Evolutionary conservation across 2,329 filamentous ascomycete genomes (phyloP), one percentile per base, ranked within the genome.

Genomic region (Epichloe gansuensis): DNA sequence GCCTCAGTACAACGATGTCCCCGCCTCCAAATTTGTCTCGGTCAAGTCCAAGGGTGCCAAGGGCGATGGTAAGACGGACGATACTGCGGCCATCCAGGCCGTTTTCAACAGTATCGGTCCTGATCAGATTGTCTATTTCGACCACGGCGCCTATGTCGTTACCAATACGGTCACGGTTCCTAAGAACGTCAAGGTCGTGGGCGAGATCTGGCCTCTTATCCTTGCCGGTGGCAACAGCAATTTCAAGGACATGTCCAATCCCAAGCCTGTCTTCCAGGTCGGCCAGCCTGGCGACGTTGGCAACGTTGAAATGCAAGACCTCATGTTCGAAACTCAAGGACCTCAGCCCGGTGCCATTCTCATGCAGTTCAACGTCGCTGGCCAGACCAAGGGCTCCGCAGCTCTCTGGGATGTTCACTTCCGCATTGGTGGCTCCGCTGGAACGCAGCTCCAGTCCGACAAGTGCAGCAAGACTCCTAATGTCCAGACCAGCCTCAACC

Each of bases 371-470:
- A 96, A 96, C 69, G 74, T 95, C 42, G 81, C 80, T 43, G 84
- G 81, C 38, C 66, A 76, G 59, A 74, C 68, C 51, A 76, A 83
- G 53, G 89, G 88, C 46, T 78, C 81, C 1, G 83, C 82, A 21
- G 91, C 82, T 56, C 82, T 96, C 69, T 98, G 90, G 87, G 93
- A 98, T 62, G 84, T 90, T n/a, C 93, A 98, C 74, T 85, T 93
- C 71, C 88, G 93, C 63, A 80, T 98, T 60, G 91, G 89, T 60
- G 93, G 93, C 43, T 83, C 84, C 51, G 84, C 86, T 4, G 91
- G 91, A 54, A 94, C 90, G 31, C 70, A 87, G 57, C 78, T 97
- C 15, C 87, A 94, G 69, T 85, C 84, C 17, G 77, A 87, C 66
- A 82, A 75, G 51, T 96, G 90, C 72, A 68, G 78, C 66, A 94